Base-by-base conservation (phyloP, 306 rosid species). In the Aeschynomene evenia region DNA sequence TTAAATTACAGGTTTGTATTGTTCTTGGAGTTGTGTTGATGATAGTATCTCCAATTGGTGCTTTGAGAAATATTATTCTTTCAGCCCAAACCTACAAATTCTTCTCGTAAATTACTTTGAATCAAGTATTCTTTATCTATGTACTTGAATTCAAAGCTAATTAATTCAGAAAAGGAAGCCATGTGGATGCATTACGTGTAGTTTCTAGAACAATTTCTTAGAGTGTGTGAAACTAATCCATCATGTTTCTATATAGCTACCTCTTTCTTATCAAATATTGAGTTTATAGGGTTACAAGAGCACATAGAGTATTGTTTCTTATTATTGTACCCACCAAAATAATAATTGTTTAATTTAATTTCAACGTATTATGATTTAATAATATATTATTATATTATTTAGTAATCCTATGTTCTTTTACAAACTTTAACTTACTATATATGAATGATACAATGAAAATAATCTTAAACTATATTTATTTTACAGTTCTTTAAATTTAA, bases 41-140 rank as follows among this genome's bases (percentile, higher is more conserved):
- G 98, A 62, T 74, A 34, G 3, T 92, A 9, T 70, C 98, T 29
- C 96, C 98, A 26, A 88, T 92, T 24, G 96, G 96, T 11, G 96
- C 85, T 28, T 0, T 90, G 48, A 85, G 93, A 77, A 65, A 77
- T 13, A 86, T 92, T 68, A 82, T 92, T 14, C 0, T 86, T 2
- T 33, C 79, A 26, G 84, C 96, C 20, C 79, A 58, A 45, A 13
- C 9, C 71, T 88, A 92, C 85, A 8, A 57, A 73, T 92, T 92
- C 73, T 92, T 87, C 90, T 87, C 95, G 3, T 91, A 79, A 77
- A 26, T n/a, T 29, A 13, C 19, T n/a, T n/a, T 22, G 26, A 49
- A 16, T 22, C 21, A 34, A 18, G 21, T 24, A 59, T 51, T 52
- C 23, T n/a, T n/a, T n/a, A 15, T 28, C 21, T 37, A 19, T n/a